These are phyloP conservation scores for Hemileia vastatrix DNA, from an alignment of 1,284 basidiomycete genomes.

Conservation along the genomic window DNA sequence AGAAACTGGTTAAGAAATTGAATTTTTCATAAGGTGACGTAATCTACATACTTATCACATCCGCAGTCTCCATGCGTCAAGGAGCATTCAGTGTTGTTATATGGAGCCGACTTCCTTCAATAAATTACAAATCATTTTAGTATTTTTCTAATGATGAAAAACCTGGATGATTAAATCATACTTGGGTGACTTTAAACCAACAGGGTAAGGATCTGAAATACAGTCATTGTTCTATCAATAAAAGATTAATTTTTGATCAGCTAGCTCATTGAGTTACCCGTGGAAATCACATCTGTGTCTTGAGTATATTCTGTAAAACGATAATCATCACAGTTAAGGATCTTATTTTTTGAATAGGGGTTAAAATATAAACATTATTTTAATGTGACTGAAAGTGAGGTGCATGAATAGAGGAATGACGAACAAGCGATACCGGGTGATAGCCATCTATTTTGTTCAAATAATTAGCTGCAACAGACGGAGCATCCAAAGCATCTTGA, in stretches of 20 bases:
- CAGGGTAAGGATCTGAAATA: no score
- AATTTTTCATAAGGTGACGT: background rate
- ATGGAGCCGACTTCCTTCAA: no score
- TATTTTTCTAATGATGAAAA: no score
- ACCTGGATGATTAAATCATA: no score
- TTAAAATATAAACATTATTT: background rate
- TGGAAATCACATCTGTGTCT: slow-evolving; percentile 15
- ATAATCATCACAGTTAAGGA: slow-evolving; percentile 18
- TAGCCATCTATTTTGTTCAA: slow-evolving; percentile 11
- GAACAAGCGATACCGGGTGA: slow-evolving; percentile 14
- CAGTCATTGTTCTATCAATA: no score
- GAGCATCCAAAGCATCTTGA: background rate
- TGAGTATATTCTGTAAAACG: slow-evolving; percentile 11
- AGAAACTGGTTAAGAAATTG: background rate
- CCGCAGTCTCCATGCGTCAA: slow-evolving; percentile 4
- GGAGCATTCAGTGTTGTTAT: background rate
- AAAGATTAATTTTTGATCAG: no score
- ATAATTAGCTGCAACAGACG: background rate
- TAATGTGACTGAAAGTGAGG: background rate
- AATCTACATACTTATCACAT: slow-evolving; percentile 11
- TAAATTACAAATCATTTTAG: no score
- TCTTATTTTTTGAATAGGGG: background rate
- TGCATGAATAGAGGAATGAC: background rate
- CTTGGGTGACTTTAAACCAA: no score
- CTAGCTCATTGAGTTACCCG: no score